phyloP scores from a whole-genome alignment of 768 basidiomycete genomes.

The Galerina sulciceps region DNA sequence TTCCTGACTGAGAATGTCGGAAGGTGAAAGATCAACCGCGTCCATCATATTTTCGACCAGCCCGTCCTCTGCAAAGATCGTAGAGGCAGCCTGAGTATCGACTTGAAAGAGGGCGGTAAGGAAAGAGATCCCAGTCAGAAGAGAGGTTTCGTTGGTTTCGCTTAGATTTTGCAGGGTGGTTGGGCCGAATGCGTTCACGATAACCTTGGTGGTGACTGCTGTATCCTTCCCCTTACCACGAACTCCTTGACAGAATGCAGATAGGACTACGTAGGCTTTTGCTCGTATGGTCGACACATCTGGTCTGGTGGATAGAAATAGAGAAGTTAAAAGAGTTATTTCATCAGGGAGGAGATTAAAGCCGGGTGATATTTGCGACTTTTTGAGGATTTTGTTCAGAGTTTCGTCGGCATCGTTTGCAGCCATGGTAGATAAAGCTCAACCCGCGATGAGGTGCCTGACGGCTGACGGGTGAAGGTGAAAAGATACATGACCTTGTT shows the following conservation, averaged over 20 bases:
- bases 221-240: slow-evolving; percentile 44
- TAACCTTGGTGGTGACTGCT: slow-evolving; percentile 51
- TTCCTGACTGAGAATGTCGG: slow-evolving; percentile 52
- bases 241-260: slow-evolving; percentile 67
- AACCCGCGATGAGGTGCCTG: not conserved
- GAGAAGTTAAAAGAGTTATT: slow-evolving; percentile 50
- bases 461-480: too few relatives aligned
- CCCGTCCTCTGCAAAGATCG: slow-evolving; percentile 68
- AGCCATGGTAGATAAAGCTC: slow-evolving; percentile 11
- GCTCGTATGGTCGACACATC: slow-evolving; percentile 47
- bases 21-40: slow-evolving; percentile 65
- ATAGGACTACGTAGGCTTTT: slow-evolving; percentile 73
- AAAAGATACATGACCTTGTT: slow-evolving; percentile 11
- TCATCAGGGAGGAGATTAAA: slow-evolving; percentile 57
- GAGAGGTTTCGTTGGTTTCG: slow-evolving; percentile 56
- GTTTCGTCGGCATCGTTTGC: slow-evolving; percentile 20
- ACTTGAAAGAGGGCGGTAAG: slow-evolving; percentile 84
- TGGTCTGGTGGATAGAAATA: slow-evolving; percentile 54
- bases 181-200: slow-evolving; percentile 56
- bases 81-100: slow-evolving; percentile 68
- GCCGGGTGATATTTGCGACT: slow-evolving; percentile 30
- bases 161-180: slow-evolving; percentile 52
- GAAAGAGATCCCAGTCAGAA: slow-evolving; percentile 64
- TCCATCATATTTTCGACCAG: slow-evolving; percentile 70
- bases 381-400: slow-evolving; percentile 36